Evolutionary conservation across 106 monocot species (phyloP).

Genomic region (Dioscorea zingiberensis): DNA sequence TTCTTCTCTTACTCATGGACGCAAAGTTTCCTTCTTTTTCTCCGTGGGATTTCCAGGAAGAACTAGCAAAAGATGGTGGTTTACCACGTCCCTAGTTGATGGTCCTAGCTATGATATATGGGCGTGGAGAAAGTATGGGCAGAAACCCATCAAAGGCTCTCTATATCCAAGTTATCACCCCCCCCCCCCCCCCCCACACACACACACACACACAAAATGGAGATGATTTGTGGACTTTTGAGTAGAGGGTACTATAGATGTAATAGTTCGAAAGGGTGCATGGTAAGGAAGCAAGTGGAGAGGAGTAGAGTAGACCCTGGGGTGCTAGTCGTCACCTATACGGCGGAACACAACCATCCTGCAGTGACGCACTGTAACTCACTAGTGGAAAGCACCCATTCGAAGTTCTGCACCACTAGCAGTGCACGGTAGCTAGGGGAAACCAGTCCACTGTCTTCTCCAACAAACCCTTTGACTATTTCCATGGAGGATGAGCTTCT

Average conservation of each 20-base stretch:
- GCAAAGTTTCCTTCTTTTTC: too few relatives aligned
- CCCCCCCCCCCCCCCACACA: too few relatives aligned
- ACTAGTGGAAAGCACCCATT: slow-evolving; percentile 42
- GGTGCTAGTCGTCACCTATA: slow-evolving; percentile 95
- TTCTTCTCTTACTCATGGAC: neutral
- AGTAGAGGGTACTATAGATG: slow-evolving; percentile 93
- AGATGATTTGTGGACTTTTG: too few relatives aligned
- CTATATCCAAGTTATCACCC: slow-evolving; percentile 81
- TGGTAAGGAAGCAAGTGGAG: slow-evolving; percentile 95
- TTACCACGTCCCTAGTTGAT: slow-evolving; percentile 76
- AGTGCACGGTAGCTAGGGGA: too few relatives aligned
- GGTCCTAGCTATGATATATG: slow-evolving; percentile 89
- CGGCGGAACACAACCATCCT: slow-evolving; percentile 94
- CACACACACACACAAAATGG: neutral
- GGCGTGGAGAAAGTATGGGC: slow-evolving; percentile 98
- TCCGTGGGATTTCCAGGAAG: slow-evolving; percentile 61
- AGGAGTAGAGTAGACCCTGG: slow-evolving; percentile 81
- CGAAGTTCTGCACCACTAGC: slow-evolving; percentile 11
- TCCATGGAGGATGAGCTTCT: too few relatives aligned
- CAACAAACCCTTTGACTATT: slow-evolving; percentile 26
- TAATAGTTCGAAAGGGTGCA: slow-evolving; percentile 96
- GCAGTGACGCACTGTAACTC: slow-evolving; percentile 79
- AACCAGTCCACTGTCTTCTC: neutral
- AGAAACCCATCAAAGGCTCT: slow-evolving; percentile 95
- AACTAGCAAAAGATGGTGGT: slow-evolving; percentile 91